These are phyloP conservation scores for Polytrichum commune DNA, from an alignment of 225 moss, liverwort and hornwort species.

Conservation along the genomic window DNA sequence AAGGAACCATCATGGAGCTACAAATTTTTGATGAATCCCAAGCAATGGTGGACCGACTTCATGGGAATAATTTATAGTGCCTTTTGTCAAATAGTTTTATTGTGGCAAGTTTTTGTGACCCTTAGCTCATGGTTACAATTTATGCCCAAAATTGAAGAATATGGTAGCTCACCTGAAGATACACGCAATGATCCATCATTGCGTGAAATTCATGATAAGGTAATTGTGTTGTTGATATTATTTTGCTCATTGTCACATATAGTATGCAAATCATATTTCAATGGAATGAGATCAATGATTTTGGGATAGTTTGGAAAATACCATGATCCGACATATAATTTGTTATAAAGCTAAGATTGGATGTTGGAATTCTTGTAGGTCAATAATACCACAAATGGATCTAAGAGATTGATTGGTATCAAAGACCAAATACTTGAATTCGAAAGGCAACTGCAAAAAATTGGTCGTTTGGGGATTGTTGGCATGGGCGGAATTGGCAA, in stretches of 20 bases:
- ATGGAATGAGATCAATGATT: background rate
- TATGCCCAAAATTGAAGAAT: background rate
- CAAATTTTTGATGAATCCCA: background rate
- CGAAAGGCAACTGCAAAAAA: background rate
- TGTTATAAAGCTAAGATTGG: background rate
- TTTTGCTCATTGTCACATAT: background rate
- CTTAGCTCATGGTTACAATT: background rate
- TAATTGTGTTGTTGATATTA: background rate
- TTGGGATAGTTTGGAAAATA: background rate
- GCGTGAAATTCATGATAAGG: background rate
- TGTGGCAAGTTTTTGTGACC: background rate
- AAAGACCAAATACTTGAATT: background rate
- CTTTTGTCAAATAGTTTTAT: background rate
- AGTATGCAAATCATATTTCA: background rate
- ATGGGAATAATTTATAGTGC: background rate
- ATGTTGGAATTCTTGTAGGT: background rate
- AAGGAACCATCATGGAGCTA: background rate
- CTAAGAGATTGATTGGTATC: background rate
- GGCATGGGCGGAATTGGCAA: slow-evolving; percentile 11
- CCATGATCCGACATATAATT: background rate
- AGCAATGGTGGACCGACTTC: background rate
- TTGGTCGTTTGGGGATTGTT: background rate
- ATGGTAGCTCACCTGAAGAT: background rate
- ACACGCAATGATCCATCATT: too few species aligned
- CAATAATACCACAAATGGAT: too few species aligned